Evolutionary conservation across 768 basidiomycete genomes (phyloP).

Genomic region (Phaeotremella fagi): DNA sequence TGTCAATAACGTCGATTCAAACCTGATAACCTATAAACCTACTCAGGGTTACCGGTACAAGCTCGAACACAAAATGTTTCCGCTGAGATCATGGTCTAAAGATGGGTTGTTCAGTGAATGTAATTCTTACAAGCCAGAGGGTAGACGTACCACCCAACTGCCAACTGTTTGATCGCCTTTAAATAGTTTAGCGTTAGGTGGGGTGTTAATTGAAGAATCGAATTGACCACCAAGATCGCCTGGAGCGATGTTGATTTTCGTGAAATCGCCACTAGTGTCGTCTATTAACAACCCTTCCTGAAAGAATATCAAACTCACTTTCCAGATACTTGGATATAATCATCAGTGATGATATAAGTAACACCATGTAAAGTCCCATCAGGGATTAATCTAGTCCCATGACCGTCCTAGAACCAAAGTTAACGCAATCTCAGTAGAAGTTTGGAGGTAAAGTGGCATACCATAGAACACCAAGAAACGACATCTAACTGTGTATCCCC

Average conservation of each 20-base stretch:
- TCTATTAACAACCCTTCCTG: neutral
- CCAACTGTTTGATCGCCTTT: conserved; percentile 17
- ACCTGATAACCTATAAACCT: neutral
- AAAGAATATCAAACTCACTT: conserved; percentile 21
- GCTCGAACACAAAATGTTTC: conserved; percentile 38
- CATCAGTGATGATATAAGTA: conserved; percentile 37
- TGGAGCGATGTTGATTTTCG: conserved; percentile 37
- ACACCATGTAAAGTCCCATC: conserved; percentile 40
- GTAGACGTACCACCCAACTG: conserved; percentile 38
- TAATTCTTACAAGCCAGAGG: neutral
- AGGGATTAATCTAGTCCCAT: conserved; percentile 34
- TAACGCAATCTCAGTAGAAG: neutral
- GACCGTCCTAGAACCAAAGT: conserved; percentile 8
- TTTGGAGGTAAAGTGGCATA: conserved; percentile 8
- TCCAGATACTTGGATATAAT: conserved; percentile 40
- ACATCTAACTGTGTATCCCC: conserved; percentile 16
- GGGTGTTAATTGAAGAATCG: conserved; percentile 24
- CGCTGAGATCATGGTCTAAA: conserved; percentile 35
- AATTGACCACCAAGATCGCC: conserved; percentile 39
- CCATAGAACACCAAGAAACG: conserved; percentile 37
- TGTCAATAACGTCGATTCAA: neutral
- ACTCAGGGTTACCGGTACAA: conserved; percentile 38
- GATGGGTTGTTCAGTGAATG: neutral
- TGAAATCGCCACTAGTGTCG: conserved; percentile 36
- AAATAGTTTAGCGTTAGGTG: conserved; percentile 23